Evolutionary conservation across 208 protist genomes (phyloP).

Genomic region (Leishmania turanica): DNA sequence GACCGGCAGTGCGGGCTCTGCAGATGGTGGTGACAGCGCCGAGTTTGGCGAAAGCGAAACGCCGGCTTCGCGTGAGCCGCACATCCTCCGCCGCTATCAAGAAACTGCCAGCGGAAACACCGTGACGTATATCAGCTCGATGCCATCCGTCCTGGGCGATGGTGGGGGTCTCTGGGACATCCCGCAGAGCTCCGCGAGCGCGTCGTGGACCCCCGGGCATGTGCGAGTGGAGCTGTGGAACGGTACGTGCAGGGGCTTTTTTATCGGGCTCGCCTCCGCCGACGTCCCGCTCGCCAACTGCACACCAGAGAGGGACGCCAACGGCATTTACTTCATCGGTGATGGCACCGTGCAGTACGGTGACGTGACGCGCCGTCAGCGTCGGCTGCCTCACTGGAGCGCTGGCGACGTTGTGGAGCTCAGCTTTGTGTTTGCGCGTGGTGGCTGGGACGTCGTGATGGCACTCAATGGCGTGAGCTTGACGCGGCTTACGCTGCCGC

Average conservation of each 20-base stretch:
- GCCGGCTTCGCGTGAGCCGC: constrained; percentile 27
- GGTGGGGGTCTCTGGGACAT: constrained; percentile 24
- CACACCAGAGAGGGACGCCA: constrained; percentile 22
- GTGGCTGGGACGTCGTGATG: constrained; percentile 44
- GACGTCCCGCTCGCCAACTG: constrained; percentile 19
- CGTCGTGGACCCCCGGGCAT: constrained; percentile 36
- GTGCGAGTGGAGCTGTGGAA: constrained; percentile 37
- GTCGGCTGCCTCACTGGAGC: constrained; percentile 38
- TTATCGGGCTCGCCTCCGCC: constrained; percentile 36
- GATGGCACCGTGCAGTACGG: constrained; percentile 39
- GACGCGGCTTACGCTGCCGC: constrained; percentile 44
- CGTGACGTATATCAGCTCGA: constrained; percentile 11
- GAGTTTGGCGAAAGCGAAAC: constrained; percentile 20
- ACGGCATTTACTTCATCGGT: constrained; percentile 42
- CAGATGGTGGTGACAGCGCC: background rate
- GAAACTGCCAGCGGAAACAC: constrained; percentile 20
- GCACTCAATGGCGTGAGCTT: constrained; percentile 52
- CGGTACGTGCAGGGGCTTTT: constrained; percentile 25
- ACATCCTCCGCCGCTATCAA: constrained; percentile 20
- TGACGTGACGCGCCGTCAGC: constrained; percentile 21
- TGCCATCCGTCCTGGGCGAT: constrained; percentile 9
- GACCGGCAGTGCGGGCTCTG: background rate
- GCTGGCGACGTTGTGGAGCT: constrained; percentile 50
- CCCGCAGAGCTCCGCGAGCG: constrained; percentile 12
- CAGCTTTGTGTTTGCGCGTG: constrained; percentile 45